A percentile compares a stretch with the other conserved stretches of the same genome.
Conservation (phyloP, 495 filamentous ascomycete genomes). For the Annulohypoxylon nitens region DNA sequence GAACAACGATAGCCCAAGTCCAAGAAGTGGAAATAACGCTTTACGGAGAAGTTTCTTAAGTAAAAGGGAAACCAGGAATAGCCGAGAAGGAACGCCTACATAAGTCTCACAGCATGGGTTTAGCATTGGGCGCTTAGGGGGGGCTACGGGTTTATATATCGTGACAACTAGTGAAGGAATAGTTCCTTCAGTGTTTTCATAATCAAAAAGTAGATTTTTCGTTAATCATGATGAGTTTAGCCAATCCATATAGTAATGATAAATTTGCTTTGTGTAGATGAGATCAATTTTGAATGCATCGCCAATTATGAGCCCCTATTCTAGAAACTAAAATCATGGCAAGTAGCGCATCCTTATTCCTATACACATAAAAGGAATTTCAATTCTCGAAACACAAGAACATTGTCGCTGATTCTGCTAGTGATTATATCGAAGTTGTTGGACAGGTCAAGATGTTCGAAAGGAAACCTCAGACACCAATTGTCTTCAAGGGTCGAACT, state of each 20-base stretch:
- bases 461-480: neutral
- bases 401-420: constrained; percentile 9
- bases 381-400: constrained; percentile 1
- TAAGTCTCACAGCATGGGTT: constrained; percentile 23
- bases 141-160: constrained; percentile 18
- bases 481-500: constrained; percentile 1
- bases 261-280: constrained; percentile 6
- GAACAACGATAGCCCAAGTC: constrained; percentile 50
- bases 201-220: constrained; percentile 36
- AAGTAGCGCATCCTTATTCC: too few relatives aligned
- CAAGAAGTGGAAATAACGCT: constrained; percentile 58
- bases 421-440: neutral
- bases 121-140: constrained; percentile 25
- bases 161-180: constrained; percentile 19
- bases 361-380: neutral
- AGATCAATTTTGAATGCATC: neutral
- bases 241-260: constrained; percentile 30
- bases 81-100: constrained; percentile 54
- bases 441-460: neutral
- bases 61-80: constrained; percentile 57
- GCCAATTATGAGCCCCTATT: neutral
- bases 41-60: constrained; percentile 65
- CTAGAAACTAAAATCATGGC: neutral
- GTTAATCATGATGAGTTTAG: constrained; percentile 35
- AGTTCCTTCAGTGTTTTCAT: constrained; percentile 28